Conservation (phyloP, 805 yeast genomes). For the Naumovozyma baii region DNA sequence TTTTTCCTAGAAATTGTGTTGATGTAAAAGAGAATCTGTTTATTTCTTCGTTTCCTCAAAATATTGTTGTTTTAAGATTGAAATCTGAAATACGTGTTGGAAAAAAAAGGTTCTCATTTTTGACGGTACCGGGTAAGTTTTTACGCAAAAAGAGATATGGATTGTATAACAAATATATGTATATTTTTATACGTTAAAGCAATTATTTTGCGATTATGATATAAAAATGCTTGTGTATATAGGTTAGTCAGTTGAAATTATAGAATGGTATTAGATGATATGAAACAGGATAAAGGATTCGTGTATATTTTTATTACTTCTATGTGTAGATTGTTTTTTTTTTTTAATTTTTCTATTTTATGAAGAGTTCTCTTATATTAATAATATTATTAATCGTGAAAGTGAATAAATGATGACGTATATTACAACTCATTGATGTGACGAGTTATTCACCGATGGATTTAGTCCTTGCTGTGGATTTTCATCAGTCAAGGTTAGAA, state of each 20-base stretch:
- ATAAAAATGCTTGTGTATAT: too few relatives aligned
- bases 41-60: background rate
- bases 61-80: background rate
- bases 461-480: background rate
- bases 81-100: background rate
- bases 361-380: background rate
- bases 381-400: background rate
- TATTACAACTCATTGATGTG: background rate
- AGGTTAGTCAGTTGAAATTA: too few relatives aligned
- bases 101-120: background rate
- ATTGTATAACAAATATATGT: too few relatives aligned
- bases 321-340: background rate
- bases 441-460: too few relatives aligned
- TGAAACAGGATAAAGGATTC: too few relatives aligned
- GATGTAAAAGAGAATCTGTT: background rate
- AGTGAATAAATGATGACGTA: background rate
- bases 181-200: too few relatives aligned
- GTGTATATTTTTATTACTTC: background rate
- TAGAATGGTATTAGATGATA: too few relatives aligned
- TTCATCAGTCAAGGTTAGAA: constrained; percentile 51
- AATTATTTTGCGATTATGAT: too few relatives aligned
- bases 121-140: background rate
- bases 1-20: too few relatives aligned
- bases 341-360: too few relatives aligned
- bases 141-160: too few relatives aligned